Evolutionary conservation across 306 rosid genomes (phyloP), one percentile per base, ranked within the genome.

Genomic region (Fragaria ananassa): DNA sequence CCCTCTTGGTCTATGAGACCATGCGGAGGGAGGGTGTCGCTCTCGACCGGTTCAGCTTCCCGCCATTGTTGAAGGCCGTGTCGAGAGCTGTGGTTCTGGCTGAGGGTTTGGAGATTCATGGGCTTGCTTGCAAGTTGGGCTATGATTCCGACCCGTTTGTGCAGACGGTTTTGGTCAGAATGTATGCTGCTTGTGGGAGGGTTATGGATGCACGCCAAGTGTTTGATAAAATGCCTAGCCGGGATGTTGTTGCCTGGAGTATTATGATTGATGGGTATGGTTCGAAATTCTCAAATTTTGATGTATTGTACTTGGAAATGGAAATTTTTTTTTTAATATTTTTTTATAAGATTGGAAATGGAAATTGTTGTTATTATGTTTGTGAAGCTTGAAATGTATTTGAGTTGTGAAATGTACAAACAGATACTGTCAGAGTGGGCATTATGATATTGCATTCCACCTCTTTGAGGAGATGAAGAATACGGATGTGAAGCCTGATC

Each of bases 201-300:
- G 85, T 93, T 3, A 18, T 72, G 78, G 89, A 91, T 31, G 98
- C 97, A 27, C 89, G 93, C 3, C 78, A 85, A 82, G 18, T 91
- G 93, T 93, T 93, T 54, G 97, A 91, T 65, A 86, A 90, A 85
- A 91, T 91, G 98, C 81, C 93, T 80, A 82, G 81, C 0, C 84
- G 87, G 66, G 97, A 93, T 83, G 86, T 83, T 7, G 93, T 91
- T 74, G 72, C 96, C 4, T 93, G 98, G 98, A 87, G 85, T 79
- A 88, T 86, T 58, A 93, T 93, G 90, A 82, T 91, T 82, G 86
- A 90, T 66, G 98, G 96, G 90, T 93, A 87, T 71, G 84, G 11
- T 29, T 68, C 18, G 66, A n/a, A 23, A 7, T 39, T 34, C 27
- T 29, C 14, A 49, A 70, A 14, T 42, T 54, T 11, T 11, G 10